Percentiles rank a stretch among this genome's conserved stretches.
These are phyloP conservation scores for Penicillium frequentans DNA, from an alignment of 2,329 filamentous ascomycete species.

Conservation along the genomic window DNA sequence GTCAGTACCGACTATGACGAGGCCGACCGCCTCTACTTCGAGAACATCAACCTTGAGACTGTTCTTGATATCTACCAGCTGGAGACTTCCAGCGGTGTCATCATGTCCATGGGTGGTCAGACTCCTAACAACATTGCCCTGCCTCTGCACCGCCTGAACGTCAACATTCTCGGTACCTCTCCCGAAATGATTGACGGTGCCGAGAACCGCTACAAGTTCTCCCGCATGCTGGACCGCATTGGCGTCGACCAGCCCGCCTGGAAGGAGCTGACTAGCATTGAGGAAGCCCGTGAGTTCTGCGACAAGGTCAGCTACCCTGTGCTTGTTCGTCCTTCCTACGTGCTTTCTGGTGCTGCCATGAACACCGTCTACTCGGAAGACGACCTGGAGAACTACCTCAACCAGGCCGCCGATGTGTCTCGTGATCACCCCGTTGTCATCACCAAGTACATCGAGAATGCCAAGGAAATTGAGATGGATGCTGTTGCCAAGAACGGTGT, in stretches of 20 bases:
- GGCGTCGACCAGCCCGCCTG: conserved; percentile 94
- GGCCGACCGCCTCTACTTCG: conserved; percentile 91
- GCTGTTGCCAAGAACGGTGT: conserved; percentile 88
- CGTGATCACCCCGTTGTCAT: conserved; percentile 96
- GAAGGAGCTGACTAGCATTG: conserved; percentile 95
- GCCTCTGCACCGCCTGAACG: conserved; percentile 80
- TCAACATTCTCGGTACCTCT: conserved; percentile 91
- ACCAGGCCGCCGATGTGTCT: conserved; percentile 90
- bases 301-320: conserved; percentile 88
- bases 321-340: conserved; percentile 92
- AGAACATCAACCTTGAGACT: conserved; percentile 88
- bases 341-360: conserved; percentile 96
- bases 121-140: conserved; percentile 97
- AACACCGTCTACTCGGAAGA: conserved; percentile 98
- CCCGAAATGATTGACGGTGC: conserved; percentile 99
- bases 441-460: conserved; percentile 98
- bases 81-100: conserved; percentile 78
- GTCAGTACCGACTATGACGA: conserved; percentile 91
- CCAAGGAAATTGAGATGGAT: conserved; percentile 99
- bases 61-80: conserved; percentile 91
- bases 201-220: conserved; percentile 98
- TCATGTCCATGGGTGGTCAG: conserved; percentile 96
- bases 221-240: conserved; percentile 93
- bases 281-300: conserved; percentile 86
- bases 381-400: conserved; percentile 83